phyloP scores from a whole-genome alignment of 129 eudicot genomes.

The Lactuca sativa region DNA sequence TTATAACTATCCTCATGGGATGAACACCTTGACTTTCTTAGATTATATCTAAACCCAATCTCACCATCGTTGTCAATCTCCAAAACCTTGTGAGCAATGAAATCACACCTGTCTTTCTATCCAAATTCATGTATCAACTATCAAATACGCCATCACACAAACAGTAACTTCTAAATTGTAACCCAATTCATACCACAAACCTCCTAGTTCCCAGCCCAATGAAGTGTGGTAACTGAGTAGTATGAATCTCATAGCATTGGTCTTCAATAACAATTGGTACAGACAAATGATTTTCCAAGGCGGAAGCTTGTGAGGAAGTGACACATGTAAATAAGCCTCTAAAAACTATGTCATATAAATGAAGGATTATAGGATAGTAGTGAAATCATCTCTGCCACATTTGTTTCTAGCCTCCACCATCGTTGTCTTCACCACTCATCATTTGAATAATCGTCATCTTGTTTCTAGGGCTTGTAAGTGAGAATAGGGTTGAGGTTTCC shows the following conservation, averaged over 20 bases:
- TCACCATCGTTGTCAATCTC: too few species aligned
- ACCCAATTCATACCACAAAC: constrained; percentile 81
- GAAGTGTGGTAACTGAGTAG: constrained; percentile 81
- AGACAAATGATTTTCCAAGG: constrained; percentile 45
- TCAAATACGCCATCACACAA: constrained; percentile 49
- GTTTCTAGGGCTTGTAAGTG: too few species aligned
- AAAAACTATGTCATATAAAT: constrained; percentile 74
- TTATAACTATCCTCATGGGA: too few species aligned
- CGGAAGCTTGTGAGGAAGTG: constrained; percentile 40
- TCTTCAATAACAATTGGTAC: constrained; percentile 59
- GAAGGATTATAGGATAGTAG: constrained; percentile 40
- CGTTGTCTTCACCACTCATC: too few species aligned
- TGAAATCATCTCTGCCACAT: too few species aligned
- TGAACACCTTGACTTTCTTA: too few species aligned
- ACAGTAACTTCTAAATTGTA: constrained; percentile 72
- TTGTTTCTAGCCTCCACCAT: too few species aligned
- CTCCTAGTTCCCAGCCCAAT: constrained; percentile 70
- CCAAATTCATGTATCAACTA: constrained; percentile 77
- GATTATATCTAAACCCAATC: too few species aligned
- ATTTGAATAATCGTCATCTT: too few species aligned
- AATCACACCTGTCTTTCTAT: constrained; percentile 43
- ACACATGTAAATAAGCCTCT: constrained; percentile 74
- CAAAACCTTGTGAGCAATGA: too few species aligned
- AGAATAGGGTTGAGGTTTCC: too few species aligned
- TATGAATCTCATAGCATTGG: constrained; percentile 65